These are phyloP conservation scores for Aspergillus flavus DNA, from an alignment of 2,329 filamentous ascomycete species.

Conservation along the genomic window DNA sequence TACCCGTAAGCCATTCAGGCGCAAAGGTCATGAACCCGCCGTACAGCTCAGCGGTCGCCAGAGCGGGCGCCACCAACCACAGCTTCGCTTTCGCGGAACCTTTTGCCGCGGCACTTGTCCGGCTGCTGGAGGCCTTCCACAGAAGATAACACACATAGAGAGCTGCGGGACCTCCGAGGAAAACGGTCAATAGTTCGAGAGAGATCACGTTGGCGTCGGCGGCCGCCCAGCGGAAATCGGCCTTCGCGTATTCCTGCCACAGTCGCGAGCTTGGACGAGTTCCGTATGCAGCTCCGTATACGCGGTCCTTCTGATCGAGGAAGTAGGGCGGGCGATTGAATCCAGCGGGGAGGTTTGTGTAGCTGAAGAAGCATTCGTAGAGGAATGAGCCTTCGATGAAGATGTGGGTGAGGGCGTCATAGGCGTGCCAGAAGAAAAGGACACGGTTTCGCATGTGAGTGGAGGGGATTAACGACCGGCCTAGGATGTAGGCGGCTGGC, in stretches of 20 bases:
- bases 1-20: slow-evolving; percentile 65
- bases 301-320: slow-evolving; percentile 54
- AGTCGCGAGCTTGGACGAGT: slow-evolving; percentile 55
- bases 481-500: slow-evolving; percentile 54
- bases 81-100: slow-evolving; percentile 39
- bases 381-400: slow-evolving; percentile 88
- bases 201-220: slow-evolving; percentile 62
- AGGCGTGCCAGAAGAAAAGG: slow-evolving; percentile 93
- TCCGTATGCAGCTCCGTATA: slow-evolving; percentile 64
- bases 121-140: slow-evolving; percentile 32
- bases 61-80: slow-evolving; percentile 60
- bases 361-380: slow-evolving; percentile 89
- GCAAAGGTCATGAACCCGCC: slow-evolving; percentile 67
- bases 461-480: slow-evolving; percentile 54
- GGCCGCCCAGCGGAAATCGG: slow-evolving; percentile 62
- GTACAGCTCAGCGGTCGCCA: slow-evolving; percentile 67
- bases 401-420: slow-evolving; percentile 90
- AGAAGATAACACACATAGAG: slow-evolving; percentile 59
- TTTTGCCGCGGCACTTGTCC: slow-evolving; percentile 19
- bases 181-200: slow-evolving; percentile 64
- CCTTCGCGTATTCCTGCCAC: slow-evolving; percentile 69
- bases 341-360: slow-evolving; percentile 48
- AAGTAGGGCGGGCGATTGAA: slow-evolving; percentile 48
- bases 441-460: slow-evolving; percentile 63
- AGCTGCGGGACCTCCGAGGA: slow-evolving; percentile 60